Base-by-base conservation (phyloP, 306 rosid species). In the Dalbergia cochinchinensis region DNA sequence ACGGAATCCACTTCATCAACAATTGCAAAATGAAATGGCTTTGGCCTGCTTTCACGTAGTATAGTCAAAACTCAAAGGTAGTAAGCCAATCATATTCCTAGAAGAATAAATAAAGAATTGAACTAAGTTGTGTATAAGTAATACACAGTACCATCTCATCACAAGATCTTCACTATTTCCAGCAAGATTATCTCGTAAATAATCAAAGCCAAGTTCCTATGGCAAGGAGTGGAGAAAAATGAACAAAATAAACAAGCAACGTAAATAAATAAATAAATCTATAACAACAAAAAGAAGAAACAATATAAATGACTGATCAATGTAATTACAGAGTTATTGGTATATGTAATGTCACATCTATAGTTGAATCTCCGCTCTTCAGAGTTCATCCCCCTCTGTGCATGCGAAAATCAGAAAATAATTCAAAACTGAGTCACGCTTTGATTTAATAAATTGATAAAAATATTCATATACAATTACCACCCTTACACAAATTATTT, bases 1-100 rank as follows among this genome's bases (percentile, higher is more conserved):
- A 92, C 99, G 8, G 98, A 95, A 80, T 92, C 99, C 69, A 92
- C 99, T 86, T 95, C 99, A 87, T 95, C 98, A 68, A 95, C 99
- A 79, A 95, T 95, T 60, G 93, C 99, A 90, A 91, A 95, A 89
- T 89, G 97, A 87, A 95, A 95, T 71, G 99, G 97, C 79, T 89
- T 91, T 82, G 99, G 98, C 97, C 99, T 95, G 88, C 71, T 78
- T 66, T 70, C 83, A 69, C 66, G 81, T 41, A 86, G 59, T 50
- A 82, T 7, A 65, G 70, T 63, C 33, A 51, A 37, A 37, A 4
- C 41, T 37, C 79, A 11, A 54, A 26, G 31, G 59, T 48, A 62
- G 47, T 15, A 76, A 80, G 33, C 65, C 80, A 58, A 44, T 66
- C 68, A 51, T 9, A 74, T 74, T 68, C 8, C 65, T 26, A 70